Base-by-base conservation (phyloP, 2,329 filamentous ascomycete genomes). In the Apiospora hydei region DNA sequence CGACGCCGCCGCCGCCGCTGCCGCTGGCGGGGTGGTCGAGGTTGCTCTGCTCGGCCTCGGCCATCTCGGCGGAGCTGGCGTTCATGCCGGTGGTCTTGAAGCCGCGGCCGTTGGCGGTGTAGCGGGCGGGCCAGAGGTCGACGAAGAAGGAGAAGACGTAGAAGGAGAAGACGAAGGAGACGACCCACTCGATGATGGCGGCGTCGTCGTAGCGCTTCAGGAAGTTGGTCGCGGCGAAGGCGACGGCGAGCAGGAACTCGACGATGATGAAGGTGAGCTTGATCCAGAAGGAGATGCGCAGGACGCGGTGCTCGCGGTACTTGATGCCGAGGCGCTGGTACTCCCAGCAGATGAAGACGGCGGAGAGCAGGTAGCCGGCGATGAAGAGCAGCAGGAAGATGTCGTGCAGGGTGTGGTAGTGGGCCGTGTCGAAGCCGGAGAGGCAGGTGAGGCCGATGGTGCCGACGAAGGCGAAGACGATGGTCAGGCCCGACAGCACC, bases 261-360 rank as follows among this genome's bases (percentile, higher is more conserved):
- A 96, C 79, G 71, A 98, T 78, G 80, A 98, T 92, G 83, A 99
- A 98, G 72, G 81, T 75, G 41, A 97, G 87, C 83, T 99, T 99
- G 80, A 96, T 86, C 89, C 91, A 95, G 86, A 98, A 98, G 71
- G 93, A 96, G 73, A 87, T 81, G 67, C 91, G 89, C 14, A 99
- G 88, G 75, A 96, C 84, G 71, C 87, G 88, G 82, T 96, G 89
- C 73, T 95, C 85, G 74, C 92, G 92, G 85, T 95, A 94, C 87
- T 89, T 46, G 34, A 92, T 90, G 38, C 95, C 94, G 1, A 98
- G 88, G 2, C 94, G 91, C 78, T 96, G 92, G 81, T 97, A 98
- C 81, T 98, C 95, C 84, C 90, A 91, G 85, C 95, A 98, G 75
- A 96, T 93, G 82, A 95, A 96, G 76, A 98, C 88, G 71, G 96